Percentiles rank a stretch among this genome's conserved stretches.
These are phyloP conservation scores for Cladosporium phlei DNA, from an alignment of 2,329 filamentous ascomycete species.

Conservation along the genomic window DNA sequence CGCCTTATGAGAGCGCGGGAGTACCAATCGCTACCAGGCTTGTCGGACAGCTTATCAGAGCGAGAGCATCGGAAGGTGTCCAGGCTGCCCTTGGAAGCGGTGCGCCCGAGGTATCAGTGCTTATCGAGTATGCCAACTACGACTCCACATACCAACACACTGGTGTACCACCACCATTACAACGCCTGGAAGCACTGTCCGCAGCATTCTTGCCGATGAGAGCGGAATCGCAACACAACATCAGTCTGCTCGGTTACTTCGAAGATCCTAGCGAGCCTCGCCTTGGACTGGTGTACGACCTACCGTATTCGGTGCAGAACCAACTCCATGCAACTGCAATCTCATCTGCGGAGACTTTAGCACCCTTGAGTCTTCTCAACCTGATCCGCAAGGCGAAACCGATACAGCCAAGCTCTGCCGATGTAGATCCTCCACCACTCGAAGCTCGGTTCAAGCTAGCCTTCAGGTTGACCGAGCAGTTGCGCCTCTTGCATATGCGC, in stretches of 20 bases:
- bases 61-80: constrained; percentile 26
- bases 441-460: constrained; percentile 74
- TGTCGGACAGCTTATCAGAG: constrained; percentile 38
- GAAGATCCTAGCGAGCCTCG: constrained; percentile 66
- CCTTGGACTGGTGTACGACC: constrained; percentile 69
- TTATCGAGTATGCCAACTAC: constrained; percentile 64
- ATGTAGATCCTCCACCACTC: constrained; percentile 53
- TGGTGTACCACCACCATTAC: constrained; percentile 42
- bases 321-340: constrained; percentile 51
- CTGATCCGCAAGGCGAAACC: constrained; percentile 45
- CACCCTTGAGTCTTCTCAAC: constrained; percentile 43
- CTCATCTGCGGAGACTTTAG: constrained; percentile 24
- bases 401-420: constrained; percentile 36
- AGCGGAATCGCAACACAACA: constrained; percentile 34
- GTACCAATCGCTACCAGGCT: constrained; percentile 41
- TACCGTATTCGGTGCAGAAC: constrained; percentile 52
- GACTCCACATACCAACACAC: constrained; percentile 45
- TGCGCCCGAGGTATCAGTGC: constrained; percentile 47
- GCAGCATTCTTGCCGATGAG: constrained; percentile 29
- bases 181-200: constrained; percentile 41
- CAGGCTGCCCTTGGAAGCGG: constrained; percentile 32
- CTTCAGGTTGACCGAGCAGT: constrained; percentile 64
- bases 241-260: constrained; percentile 65
- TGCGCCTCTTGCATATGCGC: constrained; percentile 68
- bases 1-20: constrained; percentile 45